Percentiles rank a stretch among this genome's conserved stretches.
phyloP scores from a whole-genome alignment of 805 yeast species.

The Candida qinlingensis region DNA sequence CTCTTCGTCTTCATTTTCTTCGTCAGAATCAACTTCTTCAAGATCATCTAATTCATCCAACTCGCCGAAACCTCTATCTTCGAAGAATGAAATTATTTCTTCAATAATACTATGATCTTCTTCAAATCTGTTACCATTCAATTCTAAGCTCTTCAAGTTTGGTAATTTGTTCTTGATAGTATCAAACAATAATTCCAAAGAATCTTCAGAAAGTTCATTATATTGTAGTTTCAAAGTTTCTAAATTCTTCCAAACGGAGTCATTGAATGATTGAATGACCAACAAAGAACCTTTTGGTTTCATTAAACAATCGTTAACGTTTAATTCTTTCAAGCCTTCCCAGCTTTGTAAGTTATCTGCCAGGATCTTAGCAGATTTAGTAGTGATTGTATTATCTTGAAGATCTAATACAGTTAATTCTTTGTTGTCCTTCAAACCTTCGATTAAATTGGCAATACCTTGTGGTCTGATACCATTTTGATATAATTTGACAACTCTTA shows the following conservation, averaged over 20 bases:
- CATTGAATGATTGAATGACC: conserved; percentile 44
- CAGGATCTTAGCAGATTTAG: conserved; percentile 56
- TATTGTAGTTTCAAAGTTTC: conserved; percentile 71
- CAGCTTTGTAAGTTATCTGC: conserved; percentile 58
- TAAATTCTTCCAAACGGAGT: conserved; percentile 37
- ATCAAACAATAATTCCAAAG: conserved; percentile 53
- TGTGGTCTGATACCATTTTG: conserved; percentile 97
- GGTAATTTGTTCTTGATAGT: conserved; percentile 55
- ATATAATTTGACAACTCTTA: conserved; percentile 72
- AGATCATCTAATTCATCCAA: conserved; percentile 92
- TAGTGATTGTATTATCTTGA: conserved; percentile 93
- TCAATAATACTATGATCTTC: conserved; percentile 78
- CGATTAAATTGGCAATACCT: conserved; percentile 74
- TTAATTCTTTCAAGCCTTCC: conserved; percentile 67
- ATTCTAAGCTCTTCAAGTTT: conserved; percentile 60
- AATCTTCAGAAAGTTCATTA: conserved; percentile 72
- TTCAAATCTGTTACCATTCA: conserved; percentile 89
- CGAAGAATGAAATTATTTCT: conserved; percentile 56
- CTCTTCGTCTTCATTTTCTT: conserved; percentile 32
- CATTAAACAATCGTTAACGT: conserved; percentile 84
- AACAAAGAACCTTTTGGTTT: conserved; percentile 69
- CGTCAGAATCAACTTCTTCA: conserved; percentile 69
- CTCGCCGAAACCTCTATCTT: conserved; percentile 70
- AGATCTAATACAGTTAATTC: conserved; percentile 69
- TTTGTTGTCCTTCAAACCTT: conserved; percentile 63